Base-by-base conservation (phyloP, 495 filamentous ascomycete genomes). In the Cudoniella acicularis region DNA sequence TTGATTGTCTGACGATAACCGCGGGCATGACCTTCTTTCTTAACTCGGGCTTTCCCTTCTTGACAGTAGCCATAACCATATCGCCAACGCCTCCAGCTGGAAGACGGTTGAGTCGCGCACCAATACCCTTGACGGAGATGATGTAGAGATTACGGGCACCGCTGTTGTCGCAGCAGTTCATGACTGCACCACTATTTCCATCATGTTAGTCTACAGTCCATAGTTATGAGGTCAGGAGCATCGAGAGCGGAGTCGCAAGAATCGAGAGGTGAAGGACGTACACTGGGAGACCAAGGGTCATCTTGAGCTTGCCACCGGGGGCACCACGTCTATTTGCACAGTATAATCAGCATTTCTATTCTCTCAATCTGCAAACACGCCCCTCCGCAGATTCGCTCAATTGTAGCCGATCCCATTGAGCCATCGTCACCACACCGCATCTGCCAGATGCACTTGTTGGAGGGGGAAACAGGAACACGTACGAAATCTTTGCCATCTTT, bases 11-110 rank as follows among this genome's bases (percentile, higher is more conserved):
- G 72, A 97, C 92, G 69, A 98, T 90, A 69, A 98, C 93, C 66
- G 92, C 93, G 62, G 93, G 94, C 92, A 97, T 96, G 78, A 98
- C 93, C 87, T 98, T 98, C 89, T 98, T 98, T 73, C 93, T 83
- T 70, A 98, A 81, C 80, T 98, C 93, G 50, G 94, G 93, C 89
- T 98, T 98, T 75, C 93, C 92, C 90, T 99, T 99, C 89, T 99
- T 98, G 79, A 99, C 95, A 63, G 95, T 98, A 60, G 93, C 92
- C 95, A 98, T 98, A 69, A 98, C 95, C 94, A 98, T 98, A 81
- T 98, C 94, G 67, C 92, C 93, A 69, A 98, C 95, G 84, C 94
- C 94, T 52, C 88, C 94, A 69, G 95, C 95, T 66, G 94, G 94
- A 64, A 99, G 87, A 75, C 94, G 86, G 84, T 99, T 99, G 62